These are phyloP conservation scores for Yamadazyma laniorum DNA, from an alignment of 805 yeast genomes.

Conservation along the genomic window DNA sequence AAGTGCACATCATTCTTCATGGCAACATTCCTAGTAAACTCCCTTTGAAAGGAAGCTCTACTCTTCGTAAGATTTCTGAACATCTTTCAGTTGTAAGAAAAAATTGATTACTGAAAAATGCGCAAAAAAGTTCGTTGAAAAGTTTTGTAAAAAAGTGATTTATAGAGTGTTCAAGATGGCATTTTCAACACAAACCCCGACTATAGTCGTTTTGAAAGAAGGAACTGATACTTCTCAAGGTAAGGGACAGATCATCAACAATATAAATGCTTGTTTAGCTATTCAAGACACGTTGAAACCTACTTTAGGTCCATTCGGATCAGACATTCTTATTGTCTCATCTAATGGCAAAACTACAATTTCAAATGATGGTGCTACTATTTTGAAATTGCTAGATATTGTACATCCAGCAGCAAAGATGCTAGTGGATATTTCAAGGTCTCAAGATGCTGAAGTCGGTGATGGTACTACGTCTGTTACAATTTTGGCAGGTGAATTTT, in stretches of 20 bases:
- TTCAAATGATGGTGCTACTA: slow-evolving; percentile 98
- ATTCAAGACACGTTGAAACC: slow-evolving; percentile 94
- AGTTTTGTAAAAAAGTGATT: neutral
- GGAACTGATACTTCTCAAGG: slow-evolving; percentile 99
- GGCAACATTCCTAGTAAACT: slow-evolving; percentile 15
- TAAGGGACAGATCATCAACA: slow-evolving; percentile 89
- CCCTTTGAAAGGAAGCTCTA: slow-evolving; percentile 2
- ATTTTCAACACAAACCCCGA: slow-evolving; percentile 91
- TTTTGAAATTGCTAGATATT: slow-evolving; percentile 84
- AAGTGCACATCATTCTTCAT: slow-evolving; percentile 41
- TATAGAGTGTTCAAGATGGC: slow-evolving; percentile 55
- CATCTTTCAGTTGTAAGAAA: slow-evolving; percentile 2
- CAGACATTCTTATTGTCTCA: slow-evolving; percentile 87
- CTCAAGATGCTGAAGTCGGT: slow-evolving; percentile 98
- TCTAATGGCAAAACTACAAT: slow-evolving; percentile 86
- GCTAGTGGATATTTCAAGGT: slow-evolving; percentile 88
- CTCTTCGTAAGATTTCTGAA: slow-evolving; percentile 1
- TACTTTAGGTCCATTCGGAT: slow-evolving; percentile 95
- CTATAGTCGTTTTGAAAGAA: slow-evolving; percentile 96
- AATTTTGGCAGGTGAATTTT: slow-evolving; percentile 88
- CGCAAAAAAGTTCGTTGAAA: slow-evolving; percentile 6
- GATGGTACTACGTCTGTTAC: slow-evolving; percentile 98
- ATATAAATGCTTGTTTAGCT: slow-evolving; percentile 95
- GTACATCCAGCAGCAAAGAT: slow-evolving; percentile 99
- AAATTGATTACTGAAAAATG: slow-evolving; percentile 2